A percentile compares a stretch with the other conserved stretches of the same genome.
Evolutionary conservation across 1,139 yeast species (phyloP).

Genomic region (Yamadazyma trypodendri): DNA sequence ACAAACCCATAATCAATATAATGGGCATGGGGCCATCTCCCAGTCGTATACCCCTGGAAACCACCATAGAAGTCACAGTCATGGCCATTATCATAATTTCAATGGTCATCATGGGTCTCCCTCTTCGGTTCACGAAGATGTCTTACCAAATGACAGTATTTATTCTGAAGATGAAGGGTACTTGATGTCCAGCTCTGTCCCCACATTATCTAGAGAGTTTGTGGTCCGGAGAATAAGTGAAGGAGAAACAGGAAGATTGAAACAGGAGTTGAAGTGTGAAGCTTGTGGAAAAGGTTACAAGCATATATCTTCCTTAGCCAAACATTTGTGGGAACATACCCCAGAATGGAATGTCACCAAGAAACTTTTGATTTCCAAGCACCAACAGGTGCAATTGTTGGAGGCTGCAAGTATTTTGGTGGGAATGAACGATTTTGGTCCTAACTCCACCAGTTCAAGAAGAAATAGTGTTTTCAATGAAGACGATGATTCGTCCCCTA

Average conservation of each 20-base stretch:
- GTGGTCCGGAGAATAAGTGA: slow-evolving; percentile 81
- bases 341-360: slow-evolving; percentile 91
- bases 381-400: slow-evolving; percentile 83
- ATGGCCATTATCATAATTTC: slow-evolving; percentile 3
- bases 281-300: slow-evolving; percentile 90
- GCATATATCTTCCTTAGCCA: slow-evolving; percentile 75
- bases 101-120: background rate
- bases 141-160: background rate
- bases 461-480: slow-evolving; percentile 16
- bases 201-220: slow-evolving; percentile 64
- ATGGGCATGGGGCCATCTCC: slow-evolving; percentile 2
- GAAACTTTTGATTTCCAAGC: slow-evolving; percentile 77
- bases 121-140: background rate
- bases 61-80: slow-evolving; percentile 8
- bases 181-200: slow-evolving; percentile 35
- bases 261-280: slow-evolving; percentile 82
- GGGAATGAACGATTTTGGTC: slow-evolving; percentile 61
- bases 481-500: slow-evolving; percentile 9
- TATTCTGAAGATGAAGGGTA: slow-evolving; percentile 1
- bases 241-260: slow-evolving; percentile 81
- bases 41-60: slow-evolving; percentile 1
- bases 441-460: slow-evolving; percentile 8
- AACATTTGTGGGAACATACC: slow-evolving; percentile 79
- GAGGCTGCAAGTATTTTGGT: slow-evolving; percentile 88
- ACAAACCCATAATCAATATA: slow-evolving; percentile 11